These are phyloP conservation scores for Botrytis medusae DNA, from an alignment of 2,329 filamentous ascomycete species.

Conservation along the genomic window DNA sequence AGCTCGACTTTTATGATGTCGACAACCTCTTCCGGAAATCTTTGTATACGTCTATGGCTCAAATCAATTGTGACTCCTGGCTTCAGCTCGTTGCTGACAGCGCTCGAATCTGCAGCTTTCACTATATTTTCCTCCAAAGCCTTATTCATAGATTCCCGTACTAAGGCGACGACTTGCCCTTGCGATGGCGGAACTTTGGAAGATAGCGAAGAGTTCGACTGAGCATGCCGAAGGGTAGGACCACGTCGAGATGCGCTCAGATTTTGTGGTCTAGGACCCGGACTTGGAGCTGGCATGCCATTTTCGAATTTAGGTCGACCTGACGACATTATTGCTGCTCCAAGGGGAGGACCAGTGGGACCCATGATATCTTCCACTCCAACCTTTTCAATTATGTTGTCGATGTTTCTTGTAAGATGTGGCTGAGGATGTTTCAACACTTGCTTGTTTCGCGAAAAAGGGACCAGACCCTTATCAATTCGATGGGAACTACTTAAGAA, in stretches of 20 bases:
- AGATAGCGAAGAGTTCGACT: slow-evolving; percentile 47
- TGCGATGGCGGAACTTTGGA: slow-evolving; percentile 56
- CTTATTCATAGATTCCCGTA: slow-evolving; percentile 65
- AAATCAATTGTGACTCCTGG: slow-evolving; percentile 73
- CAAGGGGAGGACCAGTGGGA: slow-evolving; percentile 38
- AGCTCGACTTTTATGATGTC: slow-evolving; percentile 42
- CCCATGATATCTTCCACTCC: slow-evolving; percentile 29
- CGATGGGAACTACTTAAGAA: slow-evolving; percentile 14
- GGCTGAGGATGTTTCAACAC: slow-evolving; percentile 18
- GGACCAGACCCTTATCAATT: slow-evolving; percentile 22
- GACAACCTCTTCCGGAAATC: slow-evolving; percentile 41
- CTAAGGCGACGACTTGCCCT: slow-evolving; percentile 63
- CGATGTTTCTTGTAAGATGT: slow-evolving; percentile 11
- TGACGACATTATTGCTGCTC: slow-evolving; percentile 41
- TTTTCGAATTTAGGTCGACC: slow-evolving; percentile 45
- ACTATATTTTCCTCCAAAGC: slow-evolving; percentile 65
- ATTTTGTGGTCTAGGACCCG: slow-evolving; percentile 43
- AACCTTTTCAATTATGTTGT: slow-evolving; percentile 12
- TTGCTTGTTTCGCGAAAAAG: slow-evolving; percentile 22
- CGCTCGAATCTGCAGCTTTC: slow-evolving; percentile 60
- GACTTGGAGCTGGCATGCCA: slow-evolving; percentile 40
- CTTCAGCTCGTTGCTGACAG: slow-evolving; percentile 60
- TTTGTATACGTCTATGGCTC: slow-evolving; percentile 70
- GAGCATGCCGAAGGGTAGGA: slow-evolving; percentile 46
- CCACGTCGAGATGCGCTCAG: slow-evolving; percentile 34